A percentile compares a stretch with the other conserved stretches of the same genome.
phyloP scores from a whole-genome alignment of 2,329 filamentous ascomycete genomes.

The Xylariales sp. region DNA sequence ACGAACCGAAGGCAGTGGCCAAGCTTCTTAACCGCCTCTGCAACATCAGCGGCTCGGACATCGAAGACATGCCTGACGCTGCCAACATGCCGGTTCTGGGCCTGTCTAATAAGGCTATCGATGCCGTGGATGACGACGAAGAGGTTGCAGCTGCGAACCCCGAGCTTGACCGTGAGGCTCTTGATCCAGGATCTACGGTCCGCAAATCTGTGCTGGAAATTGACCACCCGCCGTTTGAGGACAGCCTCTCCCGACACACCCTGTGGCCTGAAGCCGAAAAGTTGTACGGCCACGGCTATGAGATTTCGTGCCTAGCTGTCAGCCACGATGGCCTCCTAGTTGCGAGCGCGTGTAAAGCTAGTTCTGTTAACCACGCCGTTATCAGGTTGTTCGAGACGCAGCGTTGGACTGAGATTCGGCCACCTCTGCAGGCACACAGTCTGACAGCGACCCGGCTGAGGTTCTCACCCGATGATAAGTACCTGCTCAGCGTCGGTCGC shows the following conservation, averaged over 20 bases:
- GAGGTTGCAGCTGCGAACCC: slow-evolving; percentile 29
- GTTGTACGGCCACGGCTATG: slow-evolving; percentile 95
- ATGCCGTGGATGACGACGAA: slow-evolving; percentile 42
- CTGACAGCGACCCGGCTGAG: slow-evolving; percentile 79
- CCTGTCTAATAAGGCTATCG: slow-evolving; percentile 90
- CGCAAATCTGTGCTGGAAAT: slow-evolving; percentile 61
- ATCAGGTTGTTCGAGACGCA: slow-evolving; percentile 85
- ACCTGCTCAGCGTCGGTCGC: slow-evolving; percentile 81
- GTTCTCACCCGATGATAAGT: slow-evolving; percentile 71
- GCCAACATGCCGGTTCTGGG: slow-evolving; percentile 94
- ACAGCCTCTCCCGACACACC: slow-evolving; percentile 82
- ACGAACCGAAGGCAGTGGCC: slow-evolving; percentile 80
- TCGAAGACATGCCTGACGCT: slow-evolving; percentile 65
- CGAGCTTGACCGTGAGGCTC: slow-evolving; percentile 46
- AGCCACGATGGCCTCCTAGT: slow-evolving; percentile 71
- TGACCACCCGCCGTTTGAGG: slow-evolving; percentile 78
- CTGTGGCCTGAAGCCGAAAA: slow-evolving; percentile 97
- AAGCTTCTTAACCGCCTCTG: slow-evolving; percentile 66
- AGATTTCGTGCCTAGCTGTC: slow-evolving; percentile 82
- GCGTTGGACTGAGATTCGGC: slow-evolving; percentile 82
- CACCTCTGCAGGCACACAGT: slow-evolving; percentile 77
- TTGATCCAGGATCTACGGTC: slow-evolving; percentile 51
- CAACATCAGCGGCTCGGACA: slow-evolving; percentile 45
- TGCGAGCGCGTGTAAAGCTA: slow-evolving; percentile 90
- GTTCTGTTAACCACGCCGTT: slow-evolving; percentile 88